Evolutionary conservation across 345 rosid genomes (phyloP), one percentile per base, ranked within the genome.

Genomic region (Salix caprea): DNA sequence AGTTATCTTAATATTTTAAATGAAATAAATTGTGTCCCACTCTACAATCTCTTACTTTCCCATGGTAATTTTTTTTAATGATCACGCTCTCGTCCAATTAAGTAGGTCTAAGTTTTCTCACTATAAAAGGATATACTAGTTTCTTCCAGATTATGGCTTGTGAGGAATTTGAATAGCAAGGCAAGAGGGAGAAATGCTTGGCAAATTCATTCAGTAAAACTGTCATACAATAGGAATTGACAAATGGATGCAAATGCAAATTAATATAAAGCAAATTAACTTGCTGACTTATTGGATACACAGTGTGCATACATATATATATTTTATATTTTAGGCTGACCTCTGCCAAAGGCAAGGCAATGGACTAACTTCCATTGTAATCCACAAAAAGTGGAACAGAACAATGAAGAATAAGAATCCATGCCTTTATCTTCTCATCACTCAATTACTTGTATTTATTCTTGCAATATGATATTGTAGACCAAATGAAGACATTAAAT

Each of bases 371-470:
- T 85, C 83, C 76, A 40, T 56, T 24, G 21, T 56, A 76, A 71
- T 75, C 79, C 82, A 73, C 84, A 26, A 23, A 8, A 68, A 54
- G 70, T 67, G 82, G 76, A 74, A 62, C 34, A 24, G n/a, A 67
- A 62, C 73, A 26, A 9, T n/a, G 82, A 86, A 76, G 87, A 84
- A 84, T 79, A 78, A 76, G 78, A 79, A 71, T 77, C 80, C 82
- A 74, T 65, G 10, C 72, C 39, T 40, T 52, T 44, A 48, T 69
- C 75, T 52, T 74, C 11, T 30, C 26, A 64, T 23, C 76, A 75
- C 54, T 28, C 81, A 30, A 7, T 66, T 37, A 52, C 42, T 79
- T 67, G 54, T 85, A 77, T 37, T 83, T 81, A 72, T 56, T 52
- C 42, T 52, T 54, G 46, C 28, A 48, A 70, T 44, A 16, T 39